Conservation (phyloP, 1,139 yeast genomes). For the Keqinozyma sinolaborantium region DNA sequence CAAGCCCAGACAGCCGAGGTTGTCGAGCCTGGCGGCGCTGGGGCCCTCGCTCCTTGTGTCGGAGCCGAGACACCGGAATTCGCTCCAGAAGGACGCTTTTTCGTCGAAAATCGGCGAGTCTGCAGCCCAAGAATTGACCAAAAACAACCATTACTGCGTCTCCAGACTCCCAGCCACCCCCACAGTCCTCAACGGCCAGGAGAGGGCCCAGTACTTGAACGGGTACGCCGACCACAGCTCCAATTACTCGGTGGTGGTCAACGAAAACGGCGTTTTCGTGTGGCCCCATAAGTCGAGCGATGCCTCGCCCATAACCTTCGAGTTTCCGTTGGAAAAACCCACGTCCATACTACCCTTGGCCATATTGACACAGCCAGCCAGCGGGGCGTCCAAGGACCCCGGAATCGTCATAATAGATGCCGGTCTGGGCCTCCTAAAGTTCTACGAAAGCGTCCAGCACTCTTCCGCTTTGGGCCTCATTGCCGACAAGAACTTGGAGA, state of each 20-base stretch:
- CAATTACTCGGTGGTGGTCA: constrained; percentile 52
- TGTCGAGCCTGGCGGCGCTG: not conserved
- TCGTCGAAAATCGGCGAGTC: constrained; percentile 3
- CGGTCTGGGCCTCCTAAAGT: constrained; percentile 51
- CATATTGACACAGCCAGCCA: constrained; percentile 61
- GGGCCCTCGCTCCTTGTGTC: not conserved
- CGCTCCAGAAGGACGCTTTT: constrained; percentile 1
- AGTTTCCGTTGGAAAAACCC: constrained; percentile 31
- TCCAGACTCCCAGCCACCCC: constrained; percentile 61
- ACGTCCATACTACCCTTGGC: constrained; percentile 45
- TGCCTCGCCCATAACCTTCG: constrained; percentile 52
- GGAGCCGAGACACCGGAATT: constrained; percentile 4
- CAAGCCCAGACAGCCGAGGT: constrained; percentile 9
- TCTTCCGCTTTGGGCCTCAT: constrained; percentile 67
- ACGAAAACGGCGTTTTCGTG: constrained; percentile 51
- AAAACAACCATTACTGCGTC: constrained; percentile 58
- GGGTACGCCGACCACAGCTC: constrained; percentile 57
- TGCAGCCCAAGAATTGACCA: constrained; percentile 47
- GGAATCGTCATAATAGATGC: constrained; percentile 64
- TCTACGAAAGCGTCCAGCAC: constrained; percentile 65
- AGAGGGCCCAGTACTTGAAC: constrained; percentile 19
- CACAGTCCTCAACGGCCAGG: constrained; percentile 27
- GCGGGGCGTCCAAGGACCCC: constrained; percentile 57
- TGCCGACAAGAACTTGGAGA: constrained; percentile 37
- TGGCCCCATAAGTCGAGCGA: constrained; percentile 71